Evolutionary conservation across 257 asterid species (phyloP).

Genomic region (Ehretia macrophylla): DNA sequence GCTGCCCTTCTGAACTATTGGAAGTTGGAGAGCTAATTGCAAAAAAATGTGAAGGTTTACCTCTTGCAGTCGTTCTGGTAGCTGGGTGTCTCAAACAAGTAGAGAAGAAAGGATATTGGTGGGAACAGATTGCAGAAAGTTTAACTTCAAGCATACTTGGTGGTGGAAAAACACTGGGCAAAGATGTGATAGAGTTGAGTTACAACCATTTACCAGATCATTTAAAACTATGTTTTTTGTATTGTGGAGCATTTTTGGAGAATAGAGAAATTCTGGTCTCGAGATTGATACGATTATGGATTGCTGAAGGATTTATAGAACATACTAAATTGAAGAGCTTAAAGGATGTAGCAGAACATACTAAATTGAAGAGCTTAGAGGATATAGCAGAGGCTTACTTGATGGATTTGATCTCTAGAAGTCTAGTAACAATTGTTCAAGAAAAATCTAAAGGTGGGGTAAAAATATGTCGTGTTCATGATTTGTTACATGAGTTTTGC

Average conservation of each 20-base stretch:
- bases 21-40: background rate
- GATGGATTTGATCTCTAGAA: background rate
- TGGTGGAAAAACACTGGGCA: background rate
- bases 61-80: too few species aligned
- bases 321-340: too few species aligned
- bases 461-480: background rate
- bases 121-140: too few species aligned
- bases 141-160: too few species aligned
- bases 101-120: too few species aligned
- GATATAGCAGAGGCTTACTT: background rate
- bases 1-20: background rate
- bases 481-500: background rate
- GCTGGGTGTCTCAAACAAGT: too few species aligned
- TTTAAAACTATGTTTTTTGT: conserved; percentile 12
- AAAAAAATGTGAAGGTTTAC: too few species aligned
- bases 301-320: background rate
- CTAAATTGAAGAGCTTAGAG: too few species aligned
- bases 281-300: background rate
- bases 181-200: background rate
- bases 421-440: background rate
- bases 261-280: background rate
- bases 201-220: conserved; percentile 7
- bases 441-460: background rate
- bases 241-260: conserved; percentile 1
- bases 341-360: too few species aligned